Conservation (phyloP, 1,284 basidiomycete species). For the Lentinula novae-zelandiae region DNA sequence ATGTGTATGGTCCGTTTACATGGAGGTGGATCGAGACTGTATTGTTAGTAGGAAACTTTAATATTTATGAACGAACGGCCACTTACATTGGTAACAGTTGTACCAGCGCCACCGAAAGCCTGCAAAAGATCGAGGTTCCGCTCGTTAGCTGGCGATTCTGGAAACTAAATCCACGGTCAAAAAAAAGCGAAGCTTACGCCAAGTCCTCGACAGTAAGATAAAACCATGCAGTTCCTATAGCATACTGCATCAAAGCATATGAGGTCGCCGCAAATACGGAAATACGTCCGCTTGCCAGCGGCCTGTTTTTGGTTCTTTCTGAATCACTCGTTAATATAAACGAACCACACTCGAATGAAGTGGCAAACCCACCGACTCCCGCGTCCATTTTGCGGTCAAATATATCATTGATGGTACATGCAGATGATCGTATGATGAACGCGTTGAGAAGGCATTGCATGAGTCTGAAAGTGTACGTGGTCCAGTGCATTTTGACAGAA, state of each 20-base stretch:
- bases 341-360: neutral
- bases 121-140: slow-evolving; percentile 16
- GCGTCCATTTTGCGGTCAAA: slow-evolving; percentile 48
- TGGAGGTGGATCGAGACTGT: neutral
- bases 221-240: slow-evolving; percentile 39
- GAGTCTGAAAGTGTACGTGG: slow-evolving; percentile 28
- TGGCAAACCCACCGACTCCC: slow-evolving; percentile 41
- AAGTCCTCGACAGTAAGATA: slow-evolving; percentile 30
- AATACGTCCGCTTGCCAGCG: slow-evolving; percentile 45
- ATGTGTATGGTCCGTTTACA: neutral
- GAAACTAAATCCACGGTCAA: neutral
- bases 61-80: neutral
- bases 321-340: neutral
- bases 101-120: slow-evolving; percentile 37
- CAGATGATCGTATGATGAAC: slow-evolving; percentile 42
- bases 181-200: slow-evolving; percentile 30
- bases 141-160: neutral
- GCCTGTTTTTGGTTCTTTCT: slow-evolving; percentile 45
- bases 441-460: slow-evolving; percentile 31
- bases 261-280: slow-evolving; percentile 36
- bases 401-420: slow-evolving; percentile 53
- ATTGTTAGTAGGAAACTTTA: neutral
- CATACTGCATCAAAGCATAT: slow-evolving; percentile 39
- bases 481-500: slow-evolving; percentile 25
- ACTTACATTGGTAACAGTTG: slow-evolving; percentile 47